A percentile compares a stretch with the other conserved stretches of the same genome.
Conservation (phyloP, 2,329 filamentous ascomycete genomes). For the Ilyonectria sp. region DNA sequence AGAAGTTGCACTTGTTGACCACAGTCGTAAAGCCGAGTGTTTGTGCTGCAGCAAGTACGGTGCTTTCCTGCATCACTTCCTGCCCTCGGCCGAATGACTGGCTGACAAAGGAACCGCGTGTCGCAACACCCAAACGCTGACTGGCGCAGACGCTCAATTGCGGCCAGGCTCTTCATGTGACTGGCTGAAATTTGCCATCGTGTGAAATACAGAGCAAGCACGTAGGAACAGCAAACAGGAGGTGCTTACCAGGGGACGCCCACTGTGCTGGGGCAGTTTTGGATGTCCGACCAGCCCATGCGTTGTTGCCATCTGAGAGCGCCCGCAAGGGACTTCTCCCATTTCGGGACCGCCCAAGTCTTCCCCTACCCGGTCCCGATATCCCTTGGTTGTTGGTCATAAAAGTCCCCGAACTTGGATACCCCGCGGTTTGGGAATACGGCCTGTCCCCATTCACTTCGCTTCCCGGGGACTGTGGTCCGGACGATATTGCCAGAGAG, state of each 20-base stretch:
- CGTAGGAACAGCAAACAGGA: slow-evolving; percentile 9
- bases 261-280: slow-evolving; percentile 63
- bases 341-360: slow-evolving; percentile 79
- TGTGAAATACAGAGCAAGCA: slow-evolving; percentile 1
- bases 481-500: slow-evolving; percentile 46
- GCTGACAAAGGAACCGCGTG: slow-evolving; percentile 6
- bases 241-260: slow-evolving; percentile 63
- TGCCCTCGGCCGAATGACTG: slow-evolving; percentile 20
- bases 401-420: slow-evolving; percentile 63
- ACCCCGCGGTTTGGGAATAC: slow-evolving; percentile 45
- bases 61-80: slow-evolving; percentile 17
- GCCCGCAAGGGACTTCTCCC: slow-evolving; percentile 75
- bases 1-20: background rate
- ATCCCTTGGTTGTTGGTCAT: slow-evolving; percentile 72
- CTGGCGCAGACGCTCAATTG: background rate
- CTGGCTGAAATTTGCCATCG: background rate
- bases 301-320: slow-evolving; percentile 71
- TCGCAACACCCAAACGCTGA: background rate
- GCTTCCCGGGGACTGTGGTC: slow-evolving; percentile 46
- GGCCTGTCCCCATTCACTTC: slow-evolving; percentile 49
- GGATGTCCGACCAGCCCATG: slow-evolving; percentile 66
- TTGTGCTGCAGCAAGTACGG: slow-evolving; percentile 12
- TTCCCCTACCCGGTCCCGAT: slow-evolving; percentile 87
- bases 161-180: background rate
- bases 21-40: background rate